Percentiles rank a stretch among this genome's conserved stretches.
Evolutionary conservation across 768 basidiomycete genomes (phyloP).

Genomic region (Boletellus ananas): DNA sequence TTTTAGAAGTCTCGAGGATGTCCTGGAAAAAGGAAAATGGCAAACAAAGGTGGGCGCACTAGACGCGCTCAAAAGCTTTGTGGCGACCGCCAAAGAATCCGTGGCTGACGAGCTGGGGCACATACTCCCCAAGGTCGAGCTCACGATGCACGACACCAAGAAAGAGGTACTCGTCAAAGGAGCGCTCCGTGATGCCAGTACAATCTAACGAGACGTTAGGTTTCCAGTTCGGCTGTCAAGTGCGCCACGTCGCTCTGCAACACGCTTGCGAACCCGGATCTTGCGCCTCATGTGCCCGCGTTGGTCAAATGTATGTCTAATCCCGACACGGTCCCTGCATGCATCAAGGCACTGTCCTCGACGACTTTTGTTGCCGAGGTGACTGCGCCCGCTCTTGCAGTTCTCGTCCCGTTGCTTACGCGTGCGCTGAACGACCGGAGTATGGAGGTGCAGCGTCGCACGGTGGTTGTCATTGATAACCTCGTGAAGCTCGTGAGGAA

Average conservation of each 20-base stretch:
- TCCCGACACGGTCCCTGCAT: conserved; percentile 81
- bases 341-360: conserved; percentile 92
- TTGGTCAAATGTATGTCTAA: conserved; percentile 95
- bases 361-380: conserved; percentile 98
- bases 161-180: conserved; percentile 58
- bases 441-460: conserved; percentile 93
- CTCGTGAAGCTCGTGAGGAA: conserved; percentile 96
- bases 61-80: conserved; percentile 78
- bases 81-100: conserved; percentile 60
- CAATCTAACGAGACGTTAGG: conserved; percentile 42
- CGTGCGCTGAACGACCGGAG: conserved; percentile 94
- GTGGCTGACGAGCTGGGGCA: conserved; percentile 82
- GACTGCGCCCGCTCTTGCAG: conserved; percentile 92
- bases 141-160: conserved; percentile 96
- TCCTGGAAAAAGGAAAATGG: conserved; percentile 90
- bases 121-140: conserved; percentile 82
- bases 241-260: conserved; percentile 85
- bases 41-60: conserved; percentile 89
- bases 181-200: not conserved
- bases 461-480: conserved; percentile 93
- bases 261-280: conserved; percentile 90
- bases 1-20: conserved; percentile 64
- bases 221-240: conserved; percentile 82
- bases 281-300: conserved; percentile 80
- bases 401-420: conserved; percentile 85